Base-by-base conservation (phyloP, 2,329 filamentous ascomycete genomes). In the Emergomyces orientalis region DNA sequence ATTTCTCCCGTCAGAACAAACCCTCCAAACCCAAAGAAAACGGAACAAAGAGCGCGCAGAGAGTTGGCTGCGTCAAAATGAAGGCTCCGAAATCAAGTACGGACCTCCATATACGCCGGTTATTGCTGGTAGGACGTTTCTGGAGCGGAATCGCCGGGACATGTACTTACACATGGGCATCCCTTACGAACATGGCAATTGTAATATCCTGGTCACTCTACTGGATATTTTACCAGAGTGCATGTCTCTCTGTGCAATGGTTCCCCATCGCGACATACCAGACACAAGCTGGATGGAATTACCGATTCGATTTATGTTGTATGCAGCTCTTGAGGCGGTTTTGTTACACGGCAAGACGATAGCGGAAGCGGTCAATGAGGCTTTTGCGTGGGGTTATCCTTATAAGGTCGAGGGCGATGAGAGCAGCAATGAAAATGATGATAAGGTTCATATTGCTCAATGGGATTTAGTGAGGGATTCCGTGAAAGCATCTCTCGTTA, bases 261-360 rank as follows among this genome's bases (percentile, higher is more conserved):
- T 78, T 43, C 65, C 69, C 11, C 64, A 66, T 17, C 47, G 25
- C 2, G 68, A 67, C 7, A 63, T 71, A 37, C 68, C 71, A 37
- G 71, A 74, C 45, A 66, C 70, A 7, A 70, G 74, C 13, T 82
- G 79, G 77, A 76, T 80, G 67, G 72, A 79, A 27, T 69, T 82
- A 11, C 75, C 77, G 0, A 76, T 73, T 0, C 73, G 77, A 19
- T 80, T 81, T 63, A 80, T 84, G 75, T 67, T 80, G 9, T 80
- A 84, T 63, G 77, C 80, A 43, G 75, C 75, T 9, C 65, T 82
- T 3, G 81, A 84, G 69, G 79, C 81, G 62, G 78, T 78, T 60
- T 67, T 77, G 2, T 65, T 76, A 4, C 76, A 73, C 60, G 77
- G 75, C 8, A 70, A 69, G 4, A 69, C 70, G n/a, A 71, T 73